Evolutionary conservation across 2,329 filamentous ascomycete genomes (phyloP).

Genomic region (Cladobotryum mycophilum): DNA sequence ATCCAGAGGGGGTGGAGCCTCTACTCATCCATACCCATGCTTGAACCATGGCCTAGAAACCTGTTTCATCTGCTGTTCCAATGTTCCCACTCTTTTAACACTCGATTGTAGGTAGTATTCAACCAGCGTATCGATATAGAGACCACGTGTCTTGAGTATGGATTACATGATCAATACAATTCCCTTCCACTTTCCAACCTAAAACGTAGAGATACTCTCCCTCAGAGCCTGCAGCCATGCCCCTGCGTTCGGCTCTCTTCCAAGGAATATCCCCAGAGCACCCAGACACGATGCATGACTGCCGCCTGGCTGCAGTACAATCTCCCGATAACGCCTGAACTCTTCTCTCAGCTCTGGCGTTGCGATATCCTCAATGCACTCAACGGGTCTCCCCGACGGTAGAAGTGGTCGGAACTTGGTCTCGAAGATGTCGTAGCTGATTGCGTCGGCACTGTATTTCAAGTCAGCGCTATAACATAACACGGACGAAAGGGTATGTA

Average conservation of each 20-base stretch:
- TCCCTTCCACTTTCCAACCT: too few species aligned
- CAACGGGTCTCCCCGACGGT: conserved; percentile 21
- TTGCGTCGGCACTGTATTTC: not conserved
- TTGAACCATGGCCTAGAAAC: too few species aligned
- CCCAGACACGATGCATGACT: conserved; percentile 67
- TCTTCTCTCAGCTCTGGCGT: conserved; percentile 64
- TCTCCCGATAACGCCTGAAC: conserved; percentile 64
- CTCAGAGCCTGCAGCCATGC: conserved; percentile 36
- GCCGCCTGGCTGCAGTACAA: conserved; percentile 66
- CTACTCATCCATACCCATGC: too few species aligned
- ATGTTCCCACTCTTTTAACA: too few species aligned
- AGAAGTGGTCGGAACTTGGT: conserved; percentile 46
- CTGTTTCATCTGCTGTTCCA: too few species aligned
- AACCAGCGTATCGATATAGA: too few species aligned
- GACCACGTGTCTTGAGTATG: too few species aligned
- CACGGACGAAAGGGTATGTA: not conserved
- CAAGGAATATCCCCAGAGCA: conserved; percentile 62
- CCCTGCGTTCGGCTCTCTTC: conserved; percentile 62
- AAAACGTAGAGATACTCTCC: too few species aligned
- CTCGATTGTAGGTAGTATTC: too few species aligned
- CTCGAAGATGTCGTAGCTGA: conserved; percentile 62
- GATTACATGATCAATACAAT: too few species aligned
- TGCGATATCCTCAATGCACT: conserved; percentile 31
- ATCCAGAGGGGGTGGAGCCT: too few species aligned
- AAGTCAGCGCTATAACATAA: conserved; percentile 24